Conservation (phyloP, 345 rosid genomes). For the Tarenaya hassleriana region DNA sequence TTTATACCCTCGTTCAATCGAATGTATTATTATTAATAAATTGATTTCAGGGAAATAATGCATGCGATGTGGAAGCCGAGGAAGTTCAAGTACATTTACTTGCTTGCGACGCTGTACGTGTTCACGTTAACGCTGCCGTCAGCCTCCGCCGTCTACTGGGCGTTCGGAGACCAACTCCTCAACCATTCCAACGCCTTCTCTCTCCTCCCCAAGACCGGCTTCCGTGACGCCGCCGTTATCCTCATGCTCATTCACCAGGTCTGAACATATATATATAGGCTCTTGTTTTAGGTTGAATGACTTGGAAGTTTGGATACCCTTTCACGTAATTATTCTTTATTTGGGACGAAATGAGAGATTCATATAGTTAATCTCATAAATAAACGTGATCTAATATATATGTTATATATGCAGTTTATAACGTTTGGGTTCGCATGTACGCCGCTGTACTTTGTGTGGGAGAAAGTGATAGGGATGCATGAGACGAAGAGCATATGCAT, state of each 20-base stretch:
- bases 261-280: background rate
- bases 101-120: constrained; percentile 86
- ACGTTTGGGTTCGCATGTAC: constrained; percentile 98
- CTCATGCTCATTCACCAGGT: constrained; percentile 98
- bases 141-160: constrained; percentile 92
- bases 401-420: constrained; percentile 50
- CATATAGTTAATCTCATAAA: background rate
- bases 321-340: no score
- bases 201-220: constrained; percentile 68
- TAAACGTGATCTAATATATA: background rate
- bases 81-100: constrained; percentile 85
- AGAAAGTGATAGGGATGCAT: constrained; percentile 94
- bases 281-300: background rate
- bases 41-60: constrained; percentile 75
- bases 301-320: no score
- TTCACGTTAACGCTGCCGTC: constrained; percentile 93
- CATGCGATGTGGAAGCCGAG: constrained; percentile 99
- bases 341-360: no score
- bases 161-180: constrained; percentile 83
- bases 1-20: background rate
- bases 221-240: constrained; percentile 88
- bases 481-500: constrained; percentile 72
- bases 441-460: constrained; percentile 96
- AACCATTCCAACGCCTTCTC: constrained; percentile 89
- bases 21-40: background rate